Base-by-base conservation (phyloP, 257 asterid species). In the Solanum chaucha region DNA sequence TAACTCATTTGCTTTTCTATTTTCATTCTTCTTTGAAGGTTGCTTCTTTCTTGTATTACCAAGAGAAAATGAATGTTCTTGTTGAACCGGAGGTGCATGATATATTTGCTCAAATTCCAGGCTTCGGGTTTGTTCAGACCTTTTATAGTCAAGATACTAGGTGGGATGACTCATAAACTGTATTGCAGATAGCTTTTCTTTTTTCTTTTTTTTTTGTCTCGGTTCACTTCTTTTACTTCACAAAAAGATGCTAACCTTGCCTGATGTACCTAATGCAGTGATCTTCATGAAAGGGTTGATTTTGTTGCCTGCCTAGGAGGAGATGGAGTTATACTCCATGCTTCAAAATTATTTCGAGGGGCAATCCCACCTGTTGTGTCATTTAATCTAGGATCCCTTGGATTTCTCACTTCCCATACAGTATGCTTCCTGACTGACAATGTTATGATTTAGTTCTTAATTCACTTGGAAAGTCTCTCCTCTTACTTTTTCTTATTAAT, bases 291-390 rank as follows among this genome's bases (percentile, higher is more conserved):
- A 90, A 94, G 98, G 91, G 97, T 97, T 87, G 99, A 97, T 92
- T 93, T 97, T 87, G 98, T 97, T 34, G 97, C 98, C 88, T 97
- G 99, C 93, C 93, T 97, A 93, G 99, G 99, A 65, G 99, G 99
- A 81, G 99, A 97, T 78, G 99, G 99, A 72, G 99, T 97, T 88
- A 97, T 96, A 91, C 99, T 97, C 72, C 99, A 96, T 70, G 99
- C 99, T 38, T 95, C 99, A 24, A 97, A 96, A 92, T 88, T 97
- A 90, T 97, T 97, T 90, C 93, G 99, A 91, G 99, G 94, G 48
- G 97, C 98, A 44, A 98, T 97, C 87, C 99, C 99, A 87, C 99
- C 99, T 83, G 99, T 97, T 83, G 99, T 97, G 86, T 97, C 99
- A 68, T 97, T 97, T 94, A 96, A 96, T 91, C 98, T 97, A 86